phyloP scores from a whole-genome alignment of 331 rosid genomes.

The Telfairia occidentalis region DNA sequence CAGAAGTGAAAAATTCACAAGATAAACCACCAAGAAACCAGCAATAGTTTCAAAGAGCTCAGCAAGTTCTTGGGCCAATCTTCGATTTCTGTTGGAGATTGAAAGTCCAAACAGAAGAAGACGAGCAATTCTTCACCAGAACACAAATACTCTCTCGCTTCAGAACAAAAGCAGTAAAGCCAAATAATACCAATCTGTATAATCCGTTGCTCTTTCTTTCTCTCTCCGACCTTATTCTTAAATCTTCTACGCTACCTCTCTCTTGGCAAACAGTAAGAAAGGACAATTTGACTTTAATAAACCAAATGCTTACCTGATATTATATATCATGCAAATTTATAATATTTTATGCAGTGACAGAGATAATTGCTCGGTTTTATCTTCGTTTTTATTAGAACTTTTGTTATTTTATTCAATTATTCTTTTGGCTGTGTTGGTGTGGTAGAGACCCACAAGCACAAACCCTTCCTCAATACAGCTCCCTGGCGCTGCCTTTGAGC shows the following conservation, averaged over 20 bases:
- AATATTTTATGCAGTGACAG: constrained; percentile 14
- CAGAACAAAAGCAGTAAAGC: constrained; percentile 22
- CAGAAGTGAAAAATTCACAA: constrained; percentile 20
- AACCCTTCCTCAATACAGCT: not conserved
- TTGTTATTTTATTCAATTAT: not conserved
- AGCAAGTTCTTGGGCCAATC: constrained; percentile 20
- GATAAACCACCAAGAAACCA: not conserved
- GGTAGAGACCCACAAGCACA: constrained; percentile 36
- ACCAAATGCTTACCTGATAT: constrained; percentile 24
- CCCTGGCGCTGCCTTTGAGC: constrained; percentile 12
- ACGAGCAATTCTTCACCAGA: not conserved
- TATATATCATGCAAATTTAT: constrained; percentile 2
- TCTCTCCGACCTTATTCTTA: constrained; percentile 17
- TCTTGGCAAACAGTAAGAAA: constrained; percentile 28
- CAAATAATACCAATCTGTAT: constrained; percentile 33
- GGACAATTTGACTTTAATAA: constrained; percentile 57
- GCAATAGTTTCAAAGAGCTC: constrained; percentile 15
- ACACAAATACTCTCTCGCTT: not conserved
- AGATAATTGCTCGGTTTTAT: constrained; percentile 15
- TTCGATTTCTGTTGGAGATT: not conserved
- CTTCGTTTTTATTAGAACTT: constrained; percentile 1
- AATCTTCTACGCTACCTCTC: constrained; percentile 18
- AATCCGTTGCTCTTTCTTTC: constrained; percentile 9
- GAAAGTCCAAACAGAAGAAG: not conserved
- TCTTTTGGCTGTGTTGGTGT: constrained; percentile 19